These are phyloP conservation scores for Suillus clintonianus DNA, from an alignment of 768 basidiomycete genomes.

Conservation along the genomic window DNA sequence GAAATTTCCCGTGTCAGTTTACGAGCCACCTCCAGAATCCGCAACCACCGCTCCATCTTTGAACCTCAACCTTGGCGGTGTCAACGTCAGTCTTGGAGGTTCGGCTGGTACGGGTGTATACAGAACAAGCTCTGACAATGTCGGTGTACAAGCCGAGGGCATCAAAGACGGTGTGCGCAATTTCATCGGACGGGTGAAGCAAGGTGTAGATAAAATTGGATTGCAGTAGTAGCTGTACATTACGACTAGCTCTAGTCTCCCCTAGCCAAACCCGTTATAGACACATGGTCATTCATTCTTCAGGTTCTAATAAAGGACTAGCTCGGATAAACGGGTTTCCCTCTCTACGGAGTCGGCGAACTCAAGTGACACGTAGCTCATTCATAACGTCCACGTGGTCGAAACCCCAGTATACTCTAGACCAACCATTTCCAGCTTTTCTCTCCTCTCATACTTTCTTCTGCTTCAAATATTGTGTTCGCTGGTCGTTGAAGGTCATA, in stretches of 20 bases:
- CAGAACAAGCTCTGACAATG: conserved; percentile 72
- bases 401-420: not conserved
- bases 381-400: conserved; percentile 20
- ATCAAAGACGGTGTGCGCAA: conserved; percentile 87
- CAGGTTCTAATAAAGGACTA: not conserved
- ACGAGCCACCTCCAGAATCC: conserved; percentile 76
- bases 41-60: conserved; percentile 74
- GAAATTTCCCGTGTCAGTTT: conserved; percentile 64
- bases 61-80: conserved; percentile 89
- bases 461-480: conserved; percentile 12
- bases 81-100: conserved; percentile 94
- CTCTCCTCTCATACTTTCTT: conserved; percentile 10
- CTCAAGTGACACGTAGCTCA: conserved; percentile 24
- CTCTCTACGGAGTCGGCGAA: not conserved
- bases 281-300: not conserved
- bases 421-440: conserved; percentile 5
- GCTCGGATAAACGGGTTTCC: not conserved
- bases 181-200: conserved; percentile 86
- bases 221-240: conserved; percentile 17
- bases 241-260: not conserved
- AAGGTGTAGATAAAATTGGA: conserved; percentile 71
- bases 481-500: conserved; percentile 17
- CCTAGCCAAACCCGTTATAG: no score
- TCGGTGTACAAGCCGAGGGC: conserved; percentile 81
- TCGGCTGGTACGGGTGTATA: conserved; percentile 82